Evolutionary conservation across 192 early-diverging fungal genomes (phyloP).

Genomic region (Phlyctochytrium bullatum): DNA sequence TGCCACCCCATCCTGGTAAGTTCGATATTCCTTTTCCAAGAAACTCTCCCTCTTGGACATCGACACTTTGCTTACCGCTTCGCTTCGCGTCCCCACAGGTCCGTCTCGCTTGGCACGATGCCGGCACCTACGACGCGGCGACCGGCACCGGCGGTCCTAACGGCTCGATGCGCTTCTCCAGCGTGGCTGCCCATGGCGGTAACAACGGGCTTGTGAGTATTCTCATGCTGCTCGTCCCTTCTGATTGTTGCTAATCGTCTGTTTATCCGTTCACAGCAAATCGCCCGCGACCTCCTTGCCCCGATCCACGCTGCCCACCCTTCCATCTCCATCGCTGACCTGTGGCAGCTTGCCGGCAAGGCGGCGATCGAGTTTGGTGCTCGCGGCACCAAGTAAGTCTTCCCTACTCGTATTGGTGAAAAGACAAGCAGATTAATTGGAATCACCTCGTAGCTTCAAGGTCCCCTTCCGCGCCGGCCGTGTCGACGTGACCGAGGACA

Average conservation of each 20-base stretch:
- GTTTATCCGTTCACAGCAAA: background rate
- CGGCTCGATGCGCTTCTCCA: slow-evolving; percentile 64
- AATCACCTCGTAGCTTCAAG: slow-evolving; percentile 66
- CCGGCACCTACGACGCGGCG: slow-evolving; percentile 63
- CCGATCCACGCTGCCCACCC: slow-evolving; percentile 59
- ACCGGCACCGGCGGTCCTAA: slow-evolving; percentile 56
- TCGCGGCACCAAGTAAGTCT: background rate
- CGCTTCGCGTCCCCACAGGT: too few species aligned
- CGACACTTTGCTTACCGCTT: too few species aligned
- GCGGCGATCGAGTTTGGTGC: slow-evolving; percentile 64
- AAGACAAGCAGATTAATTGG: slow-evolving; percentile 12
- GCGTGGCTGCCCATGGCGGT: slow-evolving; percentile 58
- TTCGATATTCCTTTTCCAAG: too few species aligned
- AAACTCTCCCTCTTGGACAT: too few species aligned
- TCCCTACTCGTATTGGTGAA: background rate
- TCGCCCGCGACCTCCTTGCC: slow-evolving; percentile 47
- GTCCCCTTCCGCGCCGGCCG: slow-evolving; percentile 62
- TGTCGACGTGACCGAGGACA: slow-evolving; percentile 18
- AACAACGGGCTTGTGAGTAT: slow-evolving; percentile 57
- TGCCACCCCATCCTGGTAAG: too few species aligned
- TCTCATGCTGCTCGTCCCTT: background rate
- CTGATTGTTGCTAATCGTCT: background rate
- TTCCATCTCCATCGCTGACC: slow-evolving; percentile 68
- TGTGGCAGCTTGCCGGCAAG: slow-evolving; percentile 72
- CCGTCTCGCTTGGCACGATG: slow-evolving; percentile 64